Base-by-base conservation (phyloP, 495 filamentous ascomycete species). In the Penicillium coprophilum region DNA sequence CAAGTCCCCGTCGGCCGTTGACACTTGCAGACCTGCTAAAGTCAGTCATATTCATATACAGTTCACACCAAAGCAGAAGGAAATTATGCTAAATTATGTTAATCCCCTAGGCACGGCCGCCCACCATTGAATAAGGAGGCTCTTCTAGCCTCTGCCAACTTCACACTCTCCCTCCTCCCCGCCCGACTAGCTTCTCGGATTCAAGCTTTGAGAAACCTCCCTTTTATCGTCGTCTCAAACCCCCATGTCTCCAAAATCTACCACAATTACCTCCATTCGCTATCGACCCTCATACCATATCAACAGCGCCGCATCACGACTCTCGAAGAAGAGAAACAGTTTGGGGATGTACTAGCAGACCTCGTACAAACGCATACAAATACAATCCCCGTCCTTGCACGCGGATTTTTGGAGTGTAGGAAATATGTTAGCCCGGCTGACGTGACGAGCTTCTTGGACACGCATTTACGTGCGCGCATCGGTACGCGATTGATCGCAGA, bases 171-270 rank as follows among this genome's bases (percentile, higher is more conserved):
- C 41, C 85, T 96, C 36, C 86, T 97, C 31, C 94, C 94, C 15
- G 87, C 92, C 53, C 90, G 94, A n/a, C 84, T 98, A 15, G 95
- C 94, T 3, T 91, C 94, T 64, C 90, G 94, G 36, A 94, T 97
- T 45, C 87, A 96, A 71, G 88, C 89, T 2, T 75, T 98, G 12
- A 86, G 93, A 53, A 96, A 96, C 72, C 83, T 98, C 4, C 95
- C 94, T 2, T 98, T 89, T 72, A 98, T 98, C 64, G 92, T 98
- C 44, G 94, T 98, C 17, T 91, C 93, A 1, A 97, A 97, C 69
- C 89, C 91, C 1, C 88, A 96, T 65, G 90, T 97, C 50, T 86
- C 87, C 30, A 85, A 85, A 59, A 97, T 98, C 53, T 96, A 97
- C 75, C 83, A 89, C 66, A 97, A 96, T 72, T 98, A 98, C 72